Evolutionary conservation across 192 early-diverging fungal genomes (phyloP), one percentile per base, ranked within the genome.

Genomic region (Chytriomyces sp.): DNA sequence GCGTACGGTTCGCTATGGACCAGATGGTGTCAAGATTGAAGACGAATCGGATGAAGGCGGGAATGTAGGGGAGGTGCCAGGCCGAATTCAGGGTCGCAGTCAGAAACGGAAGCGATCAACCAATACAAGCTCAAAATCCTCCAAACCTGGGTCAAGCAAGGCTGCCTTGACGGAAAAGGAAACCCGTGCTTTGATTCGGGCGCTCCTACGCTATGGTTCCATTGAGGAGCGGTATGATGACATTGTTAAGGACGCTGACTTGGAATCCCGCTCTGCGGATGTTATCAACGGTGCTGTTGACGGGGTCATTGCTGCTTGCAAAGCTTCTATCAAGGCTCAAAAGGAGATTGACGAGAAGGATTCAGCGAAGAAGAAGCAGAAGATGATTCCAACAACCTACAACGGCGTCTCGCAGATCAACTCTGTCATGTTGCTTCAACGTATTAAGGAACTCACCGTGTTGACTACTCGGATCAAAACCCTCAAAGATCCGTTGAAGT

Each of bases 191-290:
- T 78, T 99, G 36, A 82, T 89, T 52, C 88, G 89, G 28, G 89
- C 88, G 3, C 75, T 99, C 37, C 83, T 91, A 52, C 91, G 91
- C 63, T 99, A 90, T 77, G 98, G 96, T 31, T 87, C 89, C 69
- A 77, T 91, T 26, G 88, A 91, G n/a, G 61, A 81, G 49, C 90
- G 93, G 19, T 93, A 88, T 72, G 90, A 91, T 31, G 88, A 93
- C 54, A 91, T 98, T 8, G 89, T 96, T 0, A 77, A 80, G 6
- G 93, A 95, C 33, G 88, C 90, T 3, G 92, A 94, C 68, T 82
- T 98, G 3, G 89, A 84, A 39, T 81, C 81, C 6, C 81, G 78
- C 57, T 62, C 75, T 19, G 58, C 70, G 5, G 87, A 87, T 7
- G 73, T 84, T 2, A 83, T 90, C 59, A 73, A 64, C 33, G 81